Evolutionary conservation across 2,329 filamentous ascomycete genomes (phyloP), one percentile per base, ranked within the genome.

Genomic region (Fusarium pilosicola): DNA sequence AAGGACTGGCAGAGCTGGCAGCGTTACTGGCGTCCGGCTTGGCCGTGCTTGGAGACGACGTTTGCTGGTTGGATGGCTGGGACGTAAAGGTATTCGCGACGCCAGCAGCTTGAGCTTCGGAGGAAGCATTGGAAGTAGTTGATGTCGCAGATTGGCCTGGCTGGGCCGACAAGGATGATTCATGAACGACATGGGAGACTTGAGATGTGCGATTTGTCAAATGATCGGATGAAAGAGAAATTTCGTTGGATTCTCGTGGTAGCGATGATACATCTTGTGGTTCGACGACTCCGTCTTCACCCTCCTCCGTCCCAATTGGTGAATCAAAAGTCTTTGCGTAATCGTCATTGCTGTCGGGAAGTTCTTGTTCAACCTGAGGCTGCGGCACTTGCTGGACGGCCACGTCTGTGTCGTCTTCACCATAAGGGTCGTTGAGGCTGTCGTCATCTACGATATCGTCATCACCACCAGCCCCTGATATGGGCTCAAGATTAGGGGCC

Each of bases 251-350:
- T 83, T 84, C 80, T 83, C 76, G 78, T 66, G 78, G 79, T 75
- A 82, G 80, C 77, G 84, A 81, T 81, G 84, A 83, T 86, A 86
- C 82, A 86, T 84, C 79, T 76, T 79, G 81, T 77, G 76, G 77
- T 72, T 74, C 73, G 70, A 78, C 77, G 78, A 81, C 79, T 75
- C 79, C 81, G 70, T 80, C 80, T 68, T 79, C 82, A 70, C 75
- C 80, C 69, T 81, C 79, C 63, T 82, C 80, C 52, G 79, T 75
- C 51, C 77, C 81, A 77, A 82, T 81, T 64, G 85, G 84, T 65
- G 86, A 87, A 79, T 87, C 84, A 83, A 87, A 86, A 42, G 82
- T 85, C 78, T 84, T 87, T 76, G 85, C 84, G 81, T 87, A 86
- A 74, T 87, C 85, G 82, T 87, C 86, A 78, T 82, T 84, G 79